Evolutionary conservation across 306 rosid species (phyloP), one percentile per base, ranked within the genome.

Genomic region (Vicia villosa): DNA sequence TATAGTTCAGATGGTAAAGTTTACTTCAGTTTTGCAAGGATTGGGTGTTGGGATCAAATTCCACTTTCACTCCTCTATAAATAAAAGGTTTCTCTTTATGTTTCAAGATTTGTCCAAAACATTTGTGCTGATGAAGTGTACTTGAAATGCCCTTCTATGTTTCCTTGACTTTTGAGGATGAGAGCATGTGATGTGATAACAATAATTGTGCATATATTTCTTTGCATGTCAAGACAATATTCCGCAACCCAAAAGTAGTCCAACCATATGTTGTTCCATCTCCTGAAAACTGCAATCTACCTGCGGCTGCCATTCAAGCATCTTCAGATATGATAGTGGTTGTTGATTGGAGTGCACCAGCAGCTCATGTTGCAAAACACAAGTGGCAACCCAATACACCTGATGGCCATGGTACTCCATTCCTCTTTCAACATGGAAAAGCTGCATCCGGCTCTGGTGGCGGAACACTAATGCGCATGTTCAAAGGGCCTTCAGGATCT

Each of bases 361-460:
- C 99, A 41, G 95, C 96, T 68, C 87, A 76, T 81, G 82, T 94
- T 66, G 99, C 97, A 43, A 95, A 81, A 77, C 97, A 94, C 84
- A 91, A 83, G 81, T 94, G 99, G 96, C 99, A 94, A 80, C 95
- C 99, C 46, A 91, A 94, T 81, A 91, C 99, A 38, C 97, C 99
- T 58, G 95, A 94, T 74, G 99, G 99, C 68, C 91, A 91, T 74
- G 99, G 97, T 72, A 74, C 90, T 80, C 99, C 99, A 49, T 94
- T 94, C 84, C 92, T 91, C 75, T 94, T 94, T 81, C 88, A 91
- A 58, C 95, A 89, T 72, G 99, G 97, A 67, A 94, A 83, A 77
- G 74, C 80, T 72, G 24, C 83, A 38, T 52, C 83, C 32, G 84
- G 85, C 83, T 75, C 95, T 51, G 73, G 87, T 21, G 78, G 98